Evolutionary conservation across 805 yeast genomes (phyloP).

Genomic region (Saccharomycodes ludwigii): DNA sequence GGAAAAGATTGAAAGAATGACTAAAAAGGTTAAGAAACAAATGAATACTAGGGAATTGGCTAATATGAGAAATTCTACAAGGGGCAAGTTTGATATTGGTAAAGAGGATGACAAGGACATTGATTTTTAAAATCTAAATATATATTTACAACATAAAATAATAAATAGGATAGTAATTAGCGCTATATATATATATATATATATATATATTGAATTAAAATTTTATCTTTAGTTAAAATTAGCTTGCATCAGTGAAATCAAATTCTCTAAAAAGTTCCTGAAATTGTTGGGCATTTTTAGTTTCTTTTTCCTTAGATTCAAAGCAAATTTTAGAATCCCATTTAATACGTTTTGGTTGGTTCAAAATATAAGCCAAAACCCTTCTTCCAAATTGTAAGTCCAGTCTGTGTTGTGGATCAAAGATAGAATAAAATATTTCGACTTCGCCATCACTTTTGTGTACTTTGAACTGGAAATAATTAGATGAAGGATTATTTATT

Average conservation of each 20-base stretch:
- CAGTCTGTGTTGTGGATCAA: slow-evolving; percentile 27
- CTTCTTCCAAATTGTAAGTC: slow-evolving; percentile 82
- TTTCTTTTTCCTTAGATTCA: slow-evolving; percentile 53
- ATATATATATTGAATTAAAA: slow-evolving; percentile 2
- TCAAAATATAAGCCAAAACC: slow-evolving; percentile 54
- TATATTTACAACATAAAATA: no score
- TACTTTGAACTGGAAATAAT: slow-evolving; percentile 25
- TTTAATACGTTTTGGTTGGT: slow-evolving; percentile 45
- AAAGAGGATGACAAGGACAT: slow-evolving; percentile 37
- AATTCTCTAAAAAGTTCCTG: slow-evolving; percentile 39
- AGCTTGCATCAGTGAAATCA: slow-evolving; percentile 33
- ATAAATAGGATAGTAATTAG: no score
- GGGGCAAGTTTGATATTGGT: slow-evolving; percentile 55
- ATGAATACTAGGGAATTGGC: slow-evolving; percentile 66
- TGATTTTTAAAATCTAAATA: no score
- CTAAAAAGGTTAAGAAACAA: slow-evolving; percentile 71
- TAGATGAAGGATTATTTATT: slow-evolving; percentile 18
- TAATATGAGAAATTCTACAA: slow-evolving; percentile 56
- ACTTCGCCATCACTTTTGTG: slow-evolving; percentile 22
- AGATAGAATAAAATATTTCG: slow-evolving; percentile 21
- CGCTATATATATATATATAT: not conserved
- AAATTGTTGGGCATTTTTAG: slow-evolving; percentile 48
- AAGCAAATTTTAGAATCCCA: slow-evolving; percentile 59
- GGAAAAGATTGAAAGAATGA: slow-evolving; percentile 84
- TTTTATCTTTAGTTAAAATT: not conserved